Percentiles rank a stretch among this genome's conserved stretches.
These are phyloP conservation scores for Beauveria caledonica DNA, from an alignment of 2,329 filamentous ascomycete genomes.

Conservation along the genomic window DNA sequence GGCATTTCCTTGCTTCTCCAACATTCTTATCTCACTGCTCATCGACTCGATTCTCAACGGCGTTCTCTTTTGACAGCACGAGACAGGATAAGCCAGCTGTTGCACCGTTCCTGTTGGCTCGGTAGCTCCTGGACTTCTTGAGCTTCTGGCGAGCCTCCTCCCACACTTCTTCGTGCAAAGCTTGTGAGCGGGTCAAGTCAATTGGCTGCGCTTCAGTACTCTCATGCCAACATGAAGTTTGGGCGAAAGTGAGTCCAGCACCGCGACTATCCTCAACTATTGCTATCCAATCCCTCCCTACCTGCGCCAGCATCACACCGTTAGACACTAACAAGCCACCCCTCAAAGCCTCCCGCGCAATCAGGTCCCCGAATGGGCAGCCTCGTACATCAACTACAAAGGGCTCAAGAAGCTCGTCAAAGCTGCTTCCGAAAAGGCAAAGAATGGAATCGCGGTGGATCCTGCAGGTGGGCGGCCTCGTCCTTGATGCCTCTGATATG, in stretches of 20 bases:
- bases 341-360: conserved; percentile 59
- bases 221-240: conserved; percentile 46
- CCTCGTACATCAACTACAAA: conserved; percentile 83
- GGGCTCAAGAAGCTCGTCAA: conserved; percentile 94
- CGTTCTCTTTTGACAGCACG: neutral
- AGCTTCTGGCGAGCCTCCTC: neutral
- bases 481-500: conserved; percentile 9
- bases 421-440: conserved; percentile 55
- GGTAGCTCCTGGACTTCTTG: neutral
- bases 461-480: conserved; percentile 66
- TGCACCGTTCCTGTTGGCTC: neutral
- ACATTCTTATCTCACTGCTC: neutral
- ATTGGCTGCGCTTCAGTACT: neutral
- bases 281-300: neutral
- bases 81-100: neutral
- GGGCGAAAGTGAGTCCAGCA: conserved; percentile 45
- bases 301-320: conserved; percentile 1
- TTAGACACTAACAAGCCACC: conserved; percentile 16
- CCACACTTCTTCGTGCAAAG: neutral
- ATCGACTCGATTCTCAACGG: neutral
- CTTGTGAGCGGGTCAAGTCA: neutral
- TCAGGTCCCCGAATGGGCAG: conserved; percentile 80
- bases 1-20: neutral
- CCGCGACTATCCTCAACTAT: neutral
- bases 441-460: conserved; percentile 69